phyloP scores from a whole-genome alignment of 495 filamentous ascomycete species.

The Bathelium albidoporum region DNA sequence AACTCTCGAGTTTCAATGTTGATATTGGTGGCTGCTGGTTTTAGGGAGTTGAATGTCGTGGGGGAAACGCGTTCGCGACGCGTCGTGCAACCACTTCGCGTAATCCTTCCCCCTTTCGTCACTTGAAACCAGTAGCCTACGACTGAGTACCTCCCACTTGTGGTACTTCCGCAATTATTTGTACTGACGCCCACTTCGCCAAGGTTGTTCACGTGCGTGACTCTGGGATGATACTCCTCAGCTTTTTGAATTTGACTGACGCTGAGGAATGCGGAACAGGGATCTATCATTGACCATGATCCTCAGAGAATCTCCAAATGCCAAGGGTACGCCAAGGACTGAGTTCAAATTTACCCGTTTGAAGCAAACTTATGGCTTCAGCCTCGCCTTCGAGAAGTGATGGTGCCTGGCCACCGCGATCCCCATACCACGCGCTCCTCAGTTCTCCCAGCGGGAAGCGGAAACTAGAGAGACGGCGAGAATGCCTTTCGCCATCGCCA shows the following conservation, averaged over 20 bases:
- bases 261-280: not conserved
- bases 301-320: slow-evolving; percentile 18
- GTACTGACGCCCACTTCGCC: not conserved
- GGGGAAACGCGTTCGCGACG: not conserved
- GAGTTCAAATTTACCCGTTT: not conserved
- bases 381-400: slow-evolving; percentile 12
- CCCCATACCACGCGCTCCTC: slow-evolving; percentile 72
- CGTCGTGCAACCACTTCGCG: not conserved
- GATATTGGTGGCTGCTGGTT: too few species aligned
- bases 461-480: slow-evolving; percentile 52
- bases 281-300: not conserved
- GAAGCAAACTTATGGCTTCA: not conserved
- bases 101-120: slow-evolving; percentile 1
- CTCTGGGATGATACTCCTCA: not conserved
- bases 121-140: not conserved
- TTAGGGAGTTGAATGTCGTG: not conserved
- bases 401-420: slow-evolving; percentile 66
- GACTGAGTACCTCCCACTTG: too few species aligned
- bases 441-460: slow-evolving; percentile 72
- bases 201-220: not conserved
- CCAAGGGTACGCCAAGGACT: slow-evolving; percentile 1
- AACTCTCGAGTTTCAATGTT: too few species aligned
- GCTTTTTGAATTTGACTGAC: too few species aligned
- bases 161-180: not conserved
- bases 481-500: slow-evolving; percentile 38